Percentiles rank a stretch among this genome's conserved stretches.
Conservation (phyloP, 805 yeast genomes). For the Grigorovia humatica region DNA sequence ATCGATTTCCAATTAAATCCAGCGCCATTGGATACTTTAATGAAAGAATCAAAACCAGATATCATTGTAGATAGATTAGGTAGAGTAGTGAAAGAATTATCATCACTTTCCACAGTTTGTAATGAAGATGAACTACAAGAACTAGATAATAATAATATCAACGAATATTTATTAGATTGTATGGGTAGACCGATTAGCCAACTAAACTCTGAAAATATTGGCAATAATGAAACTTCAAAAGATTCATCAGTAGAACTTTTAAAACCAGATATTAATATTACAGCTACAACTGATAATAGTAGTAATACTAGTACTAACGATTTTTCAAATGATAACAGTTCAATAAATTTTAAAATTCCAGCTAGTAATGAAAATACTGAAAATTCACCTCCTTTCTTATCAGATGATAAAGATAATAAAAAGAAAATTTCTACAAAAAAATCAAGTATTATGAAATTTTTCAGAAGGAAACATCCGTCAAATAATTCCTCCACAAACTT, state of each 20-base stretch:
- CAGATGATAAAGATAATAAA: background rate
- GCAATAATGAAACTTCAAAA: background rate
- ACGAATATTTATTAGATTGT: constrained; percentile 14
- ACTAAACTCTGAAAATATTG: background rate
- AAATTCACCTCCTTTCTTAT: background rate
- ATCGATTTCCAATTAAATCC: constrained; percentile 21
- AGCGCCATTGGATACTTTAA: constrained; percentile 7
- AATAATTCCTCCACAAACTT: background rate
- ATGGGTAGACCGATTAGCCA: constrained; percentile 9
- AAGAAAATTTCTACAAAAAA: constrained; percentile 7
- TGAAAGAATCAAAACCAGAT: background rate
- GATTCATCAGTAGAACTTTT: background rate
- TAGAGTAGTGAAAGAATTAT: background rate
- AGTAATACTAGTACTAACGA: background rate
- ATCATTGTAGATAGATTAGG: background rate
- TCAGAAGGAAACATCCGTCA: constrained; percentile 18
- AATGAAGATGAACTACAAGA: constrained; percentile 7
- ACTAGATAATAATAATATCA: constrained; percentile 8
- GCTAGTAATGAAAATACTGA: background rate
- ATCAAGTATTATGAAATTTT: constrained; percentile 21
- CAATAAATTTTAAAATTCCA: background rate
- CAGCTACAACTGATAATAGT: background rate
- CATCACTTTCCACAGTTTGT: constrained; percentile 7
- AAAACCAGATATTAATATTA: background rate
- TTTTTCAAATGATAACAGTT: background rate